These are phyloP conservation scores for Scheffersomyces illinoinensis DNA, from an alignment of 1,139 yeast genomes.

Conservation along the genomic window DNA sequence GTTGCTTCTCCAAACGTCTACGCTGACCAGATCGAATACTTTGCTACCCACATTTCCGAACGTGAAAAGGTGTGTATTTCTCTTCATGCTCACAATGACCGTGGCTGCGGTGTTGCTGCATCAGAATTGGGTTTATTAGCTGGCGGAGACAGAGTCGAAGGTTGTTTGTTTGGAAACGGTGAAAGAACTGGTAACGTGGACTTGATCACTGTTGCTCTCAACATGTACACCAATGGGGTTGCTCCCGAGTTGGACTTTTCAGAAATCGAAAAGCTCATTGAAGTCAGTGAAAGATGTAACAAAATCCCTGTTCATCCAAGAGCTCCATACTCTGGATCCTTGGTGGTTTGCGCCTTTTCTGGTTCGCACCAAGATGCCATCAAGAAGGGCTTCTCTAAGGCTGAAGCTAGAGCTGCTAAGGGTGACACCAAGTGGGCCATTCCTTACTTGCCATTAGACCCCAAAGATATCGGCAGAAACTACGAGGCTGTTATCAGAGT, in stretches of 20 bases:
- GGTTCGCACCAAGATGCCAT: conserved; percentile 55
- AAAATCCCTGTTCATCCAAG: conserved; percentile 49
- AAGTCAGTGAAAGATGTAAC: conserved; percentile 47
- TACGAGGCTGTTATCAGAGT: conserved; percentile 55
- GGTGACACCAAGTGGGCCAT: conserved; percentile 37
- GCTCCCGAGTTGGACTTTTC: conserved; percentile 47
- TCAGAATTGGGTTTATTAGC: conserved; percentile 50
- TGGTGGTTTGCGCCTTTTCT: conserved; percentile 51
- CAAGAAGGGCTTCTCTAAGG: conserved; percentile 44
- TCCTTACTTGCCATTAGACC: conserved; percentile 53
- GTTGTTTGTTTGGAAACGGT: conserved; percentile 52
- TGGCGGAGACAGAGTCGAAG: conserved; percentile 54
- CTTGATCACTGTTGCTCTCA: conserved; percentile 48
- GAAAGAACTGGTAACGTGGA: conserved; percentile 55
- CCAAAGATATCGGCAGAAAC: conserved; percentile 49
- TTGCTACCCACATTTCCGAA: conserved; percentile 40
- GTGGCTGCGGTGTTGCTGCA: conserved; percentile 55
- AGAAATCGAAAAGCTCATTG: conserved; percentile 41
- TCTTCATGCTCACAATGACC: conserved; percentile 50
- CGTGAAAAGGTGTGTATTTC: conserved; percentile 48
- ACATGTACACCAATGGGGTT: conserved; percentile 49
- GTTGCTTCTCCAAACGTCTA: conserved; percentile 50
- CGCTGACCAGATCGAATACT: conserved; percentile 53
- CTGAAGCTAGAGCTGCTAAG: conserved; percentile 24
- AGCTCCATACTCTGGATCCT: conserved; percentile 51